Conservation (phyloP, 305 asterid species). For the Fraxinus latifolia region DNA sequence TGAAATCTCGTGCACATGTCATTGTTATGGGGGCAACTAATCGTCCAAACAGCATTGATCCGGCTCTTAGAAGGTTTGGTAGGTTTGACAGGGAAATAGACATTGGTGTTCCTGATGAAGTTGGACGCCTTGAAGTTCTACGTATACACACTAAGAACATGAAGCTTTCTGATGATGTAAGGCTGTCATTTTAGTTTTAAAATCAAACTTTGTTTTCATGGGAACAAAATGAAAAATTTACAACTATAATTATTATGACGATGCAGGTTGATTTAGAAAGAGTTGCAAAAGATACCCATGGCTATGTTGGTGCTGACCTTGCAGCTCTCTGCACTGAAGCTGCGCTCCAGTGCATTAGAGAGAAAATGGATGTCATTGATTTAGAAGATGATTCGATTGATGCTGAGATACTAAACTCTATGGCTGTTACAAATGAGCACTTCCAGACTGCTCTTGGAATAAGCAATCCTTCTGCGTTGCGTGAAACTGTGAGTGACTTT, state of each 20-base stretch:
- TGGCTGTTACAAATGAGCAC: slow-evolving; percentile 62
- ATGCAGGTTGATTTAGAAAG: slow-evolving; percentile 57
- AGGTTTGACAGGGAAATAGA: slow-evolving; percentile 52
- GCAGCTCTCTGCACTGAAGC: slow-evolving; percentile 71
- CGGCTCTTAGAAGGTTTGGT: slow-evolving; percentile 58
- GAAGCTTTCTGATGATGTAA: slow-evolving; percentile 49
- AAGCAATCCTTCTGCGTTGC: slow-evolving; percentile 60
- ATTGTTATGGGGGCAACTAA: slow-evolving; percentile 57
- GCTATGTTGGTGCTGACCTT: slow-evolving; percentile 66
- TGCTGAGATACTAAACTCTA: slow-evolving; percentile 61
- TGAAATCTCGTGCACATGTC: slow-evolving; percentile 54
- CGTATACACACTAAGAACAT: slow-evolving; percentile 49
- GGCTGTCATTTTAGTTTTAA: not conserved
- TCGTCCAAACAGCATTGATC: slow-evolving; percentile 56
- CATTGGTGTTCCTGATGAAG: slow-evolving; percentile 57
- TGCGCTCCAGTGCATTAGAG: slow-evolving; percentile 65
- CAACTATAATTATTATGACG: not conserved
- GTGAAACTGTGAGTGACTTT: slow-evolving; percentile 48
- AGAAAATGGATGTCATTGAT: slow-evolving; percentile 63
- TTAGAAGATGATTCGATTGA: slow-evolving; percentile 62
- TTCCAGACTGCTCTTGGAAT: slow-evolving; percentile 59
- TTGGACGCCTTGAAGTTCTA: slow-evolving; percentile 52
- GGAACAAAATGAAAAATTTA: not conserved
- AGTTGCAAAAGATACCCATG: slow-evolving; percentile 55
- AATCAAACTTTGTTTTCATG: slow-evolving; percentile 4